Conservation (phyloP, 441 rosid species). For the Pelargonium myrrhifolium region DNA sequence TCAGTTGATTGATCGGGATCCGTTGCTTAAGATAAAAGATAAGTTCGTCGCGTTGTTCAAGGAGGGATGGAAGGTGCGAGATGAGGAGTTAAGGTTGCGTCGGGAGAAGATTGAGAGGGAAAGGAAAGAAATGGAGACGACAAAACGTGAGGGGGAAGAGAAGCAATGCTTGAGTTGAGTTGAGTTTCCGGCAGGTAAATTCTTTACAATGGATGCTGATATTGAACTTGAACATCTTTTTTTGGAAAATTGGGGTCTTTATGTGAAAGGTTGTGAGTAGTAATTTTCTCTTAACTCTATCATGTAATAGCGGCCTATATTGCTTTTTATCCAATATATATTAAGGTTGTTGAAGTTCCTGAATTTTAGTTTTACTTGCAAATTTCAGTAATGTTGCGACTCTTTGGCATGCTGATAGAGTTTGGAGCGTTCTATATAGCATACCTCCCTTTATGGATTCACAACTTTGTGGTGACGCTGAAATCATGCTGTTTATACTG, state of each 20-base stretch:
- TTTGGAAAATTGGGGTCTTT: background rate
- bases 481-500: background rate
- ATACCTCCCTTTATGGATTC: background rate
- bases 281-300: no score
- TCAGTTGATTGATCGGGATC: conserved; percentile 57
- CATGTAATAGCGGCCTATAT: background rate
- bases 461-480: background rate
- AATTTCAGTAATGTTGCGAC: background rate
- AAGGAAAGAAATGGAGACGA: conserved; percentile 29
- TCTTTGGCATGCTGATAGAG: background rate
- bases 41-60: conserved; percentile 49
- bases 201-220: background rate
- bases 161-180: conserved; percentile 2
- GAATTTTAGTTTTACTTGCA: background rate
- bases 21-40: conserved; percentile 58
- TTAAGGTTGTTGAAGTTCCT: background rate
- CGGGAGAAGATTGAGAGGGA: conserved; percentile 41
- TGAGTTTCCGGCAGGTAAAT: background rate
- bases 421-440: conserved; percentile 6
- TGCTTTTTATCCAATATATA: background rate
- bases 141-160: conserved; percentile 23
- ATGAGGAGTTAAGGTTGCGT: conserved; percentile 30
- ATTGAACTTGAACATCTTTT: background rate
- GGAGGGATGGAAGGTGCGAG: conserved; percentile 60
- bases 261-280: no score